Conservation (phyloP, 495 filamentous ascomycete genomes). For the Pyronema omphalodes region DNA sequence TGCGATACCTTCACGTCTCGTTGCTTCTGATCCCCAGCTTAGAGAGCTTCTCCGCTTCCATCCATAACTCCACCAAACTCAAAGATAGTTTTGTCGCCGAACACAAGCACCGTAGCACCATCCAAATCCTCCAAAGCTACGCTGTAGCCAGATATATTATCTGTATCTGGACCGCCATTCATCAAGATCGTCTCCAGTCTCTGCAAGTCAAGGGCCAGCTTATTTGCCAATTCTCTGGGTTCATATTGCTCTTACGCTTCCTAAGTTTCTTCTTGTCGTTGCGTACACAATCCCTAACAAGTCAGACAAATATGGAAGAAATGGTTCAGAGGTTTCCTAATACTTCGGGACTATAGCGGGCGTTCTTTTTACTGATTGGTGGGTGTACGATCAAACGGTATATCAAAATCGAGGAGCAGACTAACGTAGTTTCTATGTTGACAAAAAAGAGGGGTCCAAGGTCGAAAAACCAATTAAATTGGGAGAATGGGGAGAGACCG, state of each 20-base stretch:
- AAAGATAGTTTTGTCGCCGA: background rate
- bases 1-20: no score
- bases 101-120: constrained; percentile 1
- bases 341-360: background rate
- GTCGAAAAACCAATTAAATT: background rate
- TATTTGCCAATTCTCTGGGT: background rate
- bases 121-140: background rate
- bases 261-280: background rate
- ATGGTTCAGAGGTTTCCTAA: background rate
- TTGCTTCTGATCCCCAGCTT: no score
- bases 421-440: no score
- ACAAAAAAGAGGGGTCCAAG: background rate
- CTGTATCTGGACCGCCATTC: constrained; percentile 6
- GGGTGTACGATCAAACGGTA: constrained; percentile 1
- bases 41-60: no score
- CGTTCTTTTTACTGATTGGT: constrained; percentile 6
- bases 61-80: background rate
- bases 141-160: background rate
- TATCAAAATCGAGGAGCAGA: background rate
- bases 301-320: background rate
- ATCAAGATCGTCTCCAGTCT: background rate
- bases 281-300: background rate
- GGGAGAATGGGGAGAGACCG: background rate
- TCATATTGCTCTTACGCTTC: background rate
- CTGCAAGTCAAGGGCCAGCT: background rate